Evolutionary conservation across 139 green algal genomes (phyloP).

Genomic region (Parachlorella kessleri): DNA sequence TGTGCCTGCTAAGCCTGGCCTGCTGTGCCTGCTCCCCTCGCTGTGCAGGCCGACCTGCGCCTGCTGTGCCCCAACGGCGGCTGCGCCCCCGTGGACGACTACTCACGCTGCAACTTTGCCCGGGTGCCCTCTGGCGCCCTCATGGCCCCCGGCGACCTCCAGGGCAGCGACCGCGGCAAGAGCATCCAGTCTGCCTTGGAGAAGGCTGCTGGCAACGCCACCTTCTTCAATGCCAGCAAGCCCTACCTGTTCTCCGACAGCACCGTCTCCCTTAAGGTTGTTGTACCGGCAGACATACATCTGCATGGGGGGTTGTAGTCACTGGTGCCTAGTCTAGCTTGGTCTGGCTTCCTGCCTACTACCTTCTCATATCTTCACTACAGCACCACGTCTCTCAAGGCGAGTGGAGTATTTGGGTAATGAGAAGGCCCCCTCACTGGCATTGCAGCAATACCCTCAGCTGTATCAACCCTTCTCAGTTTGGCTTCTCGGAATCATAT

Average conservation of each 20-base stretch:
- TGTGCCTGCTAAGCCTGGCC: no score
- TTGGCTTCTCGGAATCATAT: no score
- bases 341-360: no score
- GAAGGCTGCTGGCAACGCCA: not conserved
- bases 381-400: no score
- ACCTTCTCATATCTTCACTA: no score
- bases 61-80: constrained; percentile 38
- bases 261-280: not conserved
- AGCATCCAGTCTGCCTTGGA: not conserved
- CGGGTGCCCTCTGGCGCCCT: constrained; percentile 8
- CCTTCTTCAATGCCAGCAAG: not conserved
- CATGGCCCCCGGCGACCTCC: not conserved
- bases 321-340: no score
- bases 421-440: no score
- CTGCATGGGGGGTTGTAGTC: no score
- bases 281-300: no score
- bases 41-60: constrained; percentile 16
- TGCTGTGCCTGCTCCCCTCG: not conserved
- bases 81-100: constrained; percentile 26
- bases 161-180: not conserved
- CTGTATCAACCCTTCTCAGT: no score
- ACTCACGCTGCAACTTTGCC: constrained; percentile 26
- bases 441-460: no score
- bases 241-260: not conserved
- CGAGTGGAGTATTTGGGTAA: no score